A percentile compares a stretch with the other conserved stretches of the same genome.
Conservation (phyloP, 352 stramenopile species). For the Globisporangium paddicum region DNA sequence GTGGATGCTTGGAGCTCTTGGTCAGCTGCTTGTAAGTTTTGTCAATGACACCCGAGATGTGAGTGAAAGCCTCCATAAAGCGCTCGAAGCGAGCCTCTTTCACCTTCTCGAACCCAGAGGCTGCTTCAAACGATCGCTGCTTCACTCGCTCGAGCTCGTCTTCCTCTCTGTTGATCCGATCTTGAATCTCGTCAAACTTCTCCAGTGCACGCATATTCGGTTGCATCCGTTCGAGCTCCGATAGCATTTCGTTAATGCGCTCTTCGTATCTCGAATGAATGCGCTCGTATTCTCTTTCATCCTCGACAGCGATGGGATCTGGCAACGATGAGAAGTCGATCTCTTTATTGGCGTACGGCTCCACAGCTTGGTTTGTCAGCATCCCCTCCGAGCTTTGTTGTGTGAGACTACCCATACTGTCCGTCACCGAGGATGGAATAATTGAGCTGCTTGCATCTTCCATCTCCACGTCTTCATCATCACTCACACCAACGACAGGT, state of each 20-base stretch:
- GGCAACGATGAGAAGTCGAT: slow-evolving; percentile 91
- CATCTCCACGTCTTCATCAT: slow-evolving; percentile 47
- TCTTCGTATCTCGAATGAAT: slow-evolving; percentile 67
- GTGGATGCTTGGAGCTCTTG: slow-evolving; percentile 95
- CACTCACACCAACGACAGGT: slow-evolving; percentile 34
- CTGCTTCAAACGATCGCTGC: slow-evolving; percentile 49
- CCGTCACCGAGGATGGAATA: slow-evolving; percentile 1
- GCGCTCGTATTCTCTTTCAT: slow-evolving; percentile 87
- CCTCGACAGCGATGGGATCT: slow-evolving; percentile 57
- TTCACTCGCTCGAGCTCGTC: slow-evolving; percentile 75
- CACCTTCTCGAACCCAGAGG: slow-evolving; percentile 71
- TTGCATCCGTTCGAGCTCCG: slow-evolving; percentile 93
- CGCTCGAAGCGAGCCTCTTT: slow-evolving; percentile 67
- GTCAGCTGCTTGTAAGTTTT: slow-evolving; percentile 98
- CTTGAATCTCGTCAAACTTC: slow-evolving; percentile 84
- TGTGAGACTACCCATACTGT: slow-evolving; percentile 20
- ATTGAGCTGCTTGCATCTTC: slow-evolving; percentile 24
- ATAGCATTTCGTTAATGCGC: slow-evolving; percentile 54
- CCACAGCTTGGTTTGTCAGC: slow-evolving; percentile 36
- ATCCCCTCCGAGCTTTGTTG: slow-evolving; percentile 32
- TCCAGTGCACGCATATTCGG: slow-evolving; percentile 97
- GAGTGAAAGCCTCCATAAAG: slow-evolving; percentile 95
- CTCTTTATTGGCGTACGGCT: slow-evolving; percentile 41
- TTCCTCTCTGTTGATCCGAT: slow-evolving; percentile 73
- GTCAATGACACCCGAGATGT: slow-evolving; percentile 91